Evolutionary conservation across 495 filamentous ascomycete species (phyloP).

Genomic region (Mytilinidion resinicola): DNA sequence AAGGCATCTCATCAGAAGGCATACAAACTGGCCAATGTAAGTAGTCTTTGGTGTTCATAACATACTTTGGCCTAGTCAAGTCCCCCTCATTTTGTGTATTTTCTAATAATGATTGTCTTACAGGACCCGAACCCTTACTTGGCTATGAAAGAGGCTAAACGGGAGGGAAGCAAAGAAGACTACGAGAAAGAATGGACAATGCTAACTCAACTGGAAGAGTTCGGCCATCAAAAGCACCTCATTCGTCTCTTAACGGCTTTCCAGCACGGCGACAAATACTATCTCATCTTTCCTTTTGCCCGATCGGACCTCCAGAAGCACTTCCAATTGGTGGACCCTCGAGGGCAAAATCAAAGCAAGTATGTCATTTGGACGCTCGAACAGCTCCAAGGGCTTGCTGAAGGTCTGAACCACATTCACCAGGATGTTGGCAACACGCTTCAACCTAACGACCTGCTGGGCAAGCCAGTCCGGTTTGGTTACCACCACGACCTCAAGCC

Average conservation of each 20-base stretch:
- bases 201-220: not conserved
- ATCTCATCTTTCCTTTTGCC: not conserved
- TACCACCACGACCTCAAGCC: constrained; percentile 7
- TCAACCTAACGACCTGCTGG: not conserved
- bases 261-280: constrained; percentile 1
- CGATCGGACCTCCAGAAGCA: not conserved
- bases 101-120: no score
- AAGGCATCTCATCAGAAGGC: not conserved
- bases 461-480: not conserved
- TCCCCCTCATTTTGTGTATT: no score
- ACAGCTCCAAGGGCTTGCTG: constrained; percentile 1
- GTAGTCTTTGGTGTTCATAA: not conserved
- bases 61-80: no score
- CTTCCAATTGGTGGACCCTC: not conserved
- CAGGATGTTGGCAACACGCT: not conserved
- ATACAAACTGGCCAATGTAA: not conserved
- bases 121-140: constrained; percentile 1
- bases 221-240: not conserved
- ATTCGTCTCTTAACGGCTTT: not conserved
- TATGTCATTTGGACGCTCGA: not conserved
- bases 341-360: not conserved
- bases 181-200: not conserved
- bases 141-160: not conserved
- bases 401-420: not conserved
- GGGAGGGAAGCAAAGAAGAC: not conserved